Evolutionary conservation across 2,329 filamentous ascomycete genomes (phyloP).

Genomic region (Sporothrix sp.): DNA sequence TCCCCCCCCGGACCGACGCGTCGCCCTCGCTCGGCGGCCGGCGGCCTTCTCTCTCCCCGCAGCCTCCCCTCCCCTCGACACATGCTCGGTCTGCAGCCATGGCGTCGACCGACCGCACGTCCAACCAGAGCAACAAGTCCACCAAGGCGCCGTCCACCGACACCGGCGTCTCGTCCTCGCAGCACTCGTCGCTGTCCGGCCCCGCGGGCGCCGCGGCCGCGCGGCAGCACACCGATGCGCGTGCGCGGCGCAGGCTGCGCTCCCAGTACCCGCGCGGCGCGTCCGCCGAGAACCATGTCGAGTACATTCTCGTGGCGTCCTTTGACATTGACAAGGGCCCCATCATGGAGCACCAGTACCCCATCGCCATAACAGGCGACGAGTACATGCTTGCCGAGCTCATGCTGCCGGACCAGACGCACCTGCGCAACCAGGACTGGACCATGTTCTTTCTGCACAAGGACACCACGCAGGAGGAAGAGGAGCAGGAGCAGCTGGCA

Average conservation of each 20-base stretch:
- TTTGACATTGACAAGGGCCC: constrained; percentile 96
- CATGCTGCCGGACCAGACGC: constrained; percentile 95
- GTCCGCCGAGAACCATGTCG: constrained; percentile 81
- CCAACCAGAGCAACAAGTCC: constrained; percentile 49
- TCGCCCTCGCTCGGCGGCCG: constrained; percentile 43
- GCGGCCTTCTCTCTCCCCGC: constrained; percentile 46
- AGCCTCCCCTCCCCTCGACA: constrained; percentile 28
- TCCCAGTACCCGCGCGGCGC: constrained; percentile 64
- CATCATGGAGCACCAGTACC: constrained; percentile 98
- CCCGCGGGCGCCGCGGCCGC: constrained; percentile 22
- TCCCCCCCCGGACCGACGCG: constrained; percentile 40
- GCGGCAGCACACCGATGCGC: constrained; percentile 41
- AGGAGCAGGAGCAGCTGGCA: constrained; percentile 57
- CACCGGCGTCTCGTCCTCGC: constrained; percentile 43
- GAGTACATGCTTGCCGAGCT: constrained; percentile 97
- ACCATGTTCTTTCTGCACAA: constrained; percentile 99
- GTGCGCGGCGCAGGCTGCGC: constrained; percentile 48
- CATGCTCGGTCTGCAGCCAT: constrained; percentile 31
- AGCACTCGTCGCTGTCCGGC: constrained; percentile 51
- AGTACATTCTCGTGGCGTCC: constrained; percentile 94
- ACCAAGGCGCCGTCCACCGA: constrained; percentile 46
- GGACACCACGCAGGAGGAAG: constrained; percentile 74
- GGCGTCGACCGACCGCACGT: constrained; percentile 45
- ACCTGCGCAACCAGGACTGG: constrained; percentile 93
- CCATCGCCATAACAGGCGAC: constrained; percentile 87